Evolutionary conservation across 1,284 basidiomycete genomes (phyloP).

Genomic region (Xerocomus nothofagi): DNA sequence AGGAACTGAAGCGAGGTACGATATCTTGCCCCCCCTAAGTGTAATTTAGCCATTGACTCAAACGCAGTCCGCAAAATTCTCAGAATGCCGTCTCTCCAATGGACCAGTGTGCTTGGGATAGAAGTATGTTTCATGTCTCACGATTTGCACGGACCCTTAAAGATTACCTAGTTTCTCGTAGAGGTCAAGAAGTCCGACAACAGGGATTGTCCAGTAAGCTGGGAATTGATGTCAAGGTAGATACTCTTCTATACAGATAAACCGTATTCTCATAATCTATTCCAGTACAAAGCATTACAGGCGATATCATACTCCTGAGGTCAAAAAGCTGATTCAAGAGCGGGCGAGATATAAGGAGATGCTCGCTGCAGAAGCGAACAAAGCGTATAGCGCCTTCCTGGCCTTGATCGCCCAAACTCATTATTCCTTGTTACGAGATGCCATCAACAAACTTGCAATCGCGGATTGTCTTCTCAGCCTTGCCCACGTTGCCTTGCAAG

Average conservation of each 20-base stretch:
- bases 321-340: conserved; percentile 68
- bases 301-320: conserved; percentile 82
- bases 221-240: conserved; percentile 79
- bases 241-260: conserved; percentile 4
- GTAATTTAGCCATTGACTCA: conserved; percentile 8
- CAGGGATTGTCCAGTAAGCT: conserved; percentile 73
- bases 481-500: conserved; percentile 67
- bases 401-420: conserved; percentile 62
- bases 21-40: conserved; percentile 6
- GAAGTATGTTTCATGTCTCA: conserved; percentile 52
- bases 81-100: conserved; percentile 77
- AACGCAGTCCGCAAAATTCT: conserved; percentile 69
- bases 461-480: conserved; percentile 80
- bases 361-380: conserved; percentile 65
- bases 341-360: conserved; percentile 79
- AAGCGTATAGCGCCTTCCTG: conserved; percentile 71
- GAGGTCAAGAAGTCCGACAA: conserved; percentile 77
- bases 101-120: conserved; percentile 63
- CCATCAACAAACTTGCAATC: conserved; percentile 75
- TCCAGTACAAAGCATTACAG: conserved; percentile 71
- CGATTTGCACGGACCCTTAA: not conserved
- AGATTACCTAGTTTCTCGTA: conserved; percentile 60
- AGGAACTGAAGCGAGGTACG: conserved; percentile 72
- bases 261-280: conserved; percentile 10
- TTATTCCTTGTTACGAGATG: conserved; percentile 71